phyloP scores from a whole-genome alignment of 106 monocot species.

The Narthecium ossifragum region DNA sequence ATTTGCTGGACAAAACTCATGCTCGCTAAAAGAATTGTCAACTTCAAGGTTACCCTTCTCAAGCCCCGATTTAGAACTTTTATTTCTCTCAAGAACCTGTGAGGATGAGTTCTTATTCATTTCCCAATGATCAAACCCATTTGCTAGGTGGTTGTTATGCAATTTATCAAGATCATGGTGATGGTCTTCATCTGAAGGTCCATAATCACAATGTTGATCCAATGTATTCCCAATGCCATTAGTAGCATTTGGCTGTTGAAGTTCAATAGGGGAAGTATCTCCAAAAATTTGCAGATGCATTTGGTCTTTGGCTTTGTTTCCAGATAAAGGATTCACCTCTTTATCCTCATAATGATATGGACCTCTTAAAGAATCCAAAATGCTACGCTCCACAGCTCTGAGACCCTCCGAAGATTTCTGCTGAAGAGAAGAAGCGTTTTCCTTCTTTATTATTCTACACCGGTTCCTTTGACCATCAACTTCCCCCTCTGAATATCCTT shows the following conservation, averaged over 20 bases:
- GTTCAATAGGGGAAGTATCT: neutral
- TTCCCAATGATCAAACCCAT: slow-evolving; percentile 2
- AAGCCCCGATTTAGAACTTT: slow-evolving; percentile 1
- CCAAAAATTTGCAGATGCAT: neutral
- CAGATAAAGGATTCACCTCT: slow-evolving; percentile 1
- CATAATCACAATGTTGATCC: neutral
- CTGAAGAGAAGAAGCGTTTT: slow-evolving; percentile 1
- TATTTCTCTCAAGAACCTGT: neutral
- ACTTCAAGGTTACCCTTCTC: slow-evolving; percentile 1
- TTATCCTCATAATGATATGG: slow-evolving; percentile 5
- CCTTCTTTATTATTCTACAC: slow-evolving; percentile 3
- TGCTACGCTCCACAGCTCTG: slow-evolving; percentile 4
- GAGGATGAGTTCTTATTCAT: slow-evolving; percentile 4
- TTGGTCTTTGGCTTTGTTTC: slow-evolving; percentile 12
- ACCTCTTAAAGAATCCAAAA: slow-evolving; percentile 4
- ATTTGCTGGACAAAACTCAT: slow-evolving; percentile 1
- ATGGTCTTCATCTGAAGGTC: neutral
- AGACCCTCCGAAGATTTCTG: neutral
- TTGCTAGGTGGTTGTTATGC: neutral
- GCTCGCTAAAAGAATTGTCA: slow-evolving; percentile 11
- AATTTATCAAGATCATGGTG: neutral
- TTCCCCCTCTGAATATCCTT: slow-evolving; percentile 19
- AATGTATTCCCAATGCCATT: neutral
- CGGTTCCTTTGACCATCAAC: slow-evolving; percentile 7
- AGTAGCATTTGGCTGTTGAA: neutral